phyloP scores from a whole-genome alignment of 148 eudicot species.

The Heliosperma pusillum region DNA sequence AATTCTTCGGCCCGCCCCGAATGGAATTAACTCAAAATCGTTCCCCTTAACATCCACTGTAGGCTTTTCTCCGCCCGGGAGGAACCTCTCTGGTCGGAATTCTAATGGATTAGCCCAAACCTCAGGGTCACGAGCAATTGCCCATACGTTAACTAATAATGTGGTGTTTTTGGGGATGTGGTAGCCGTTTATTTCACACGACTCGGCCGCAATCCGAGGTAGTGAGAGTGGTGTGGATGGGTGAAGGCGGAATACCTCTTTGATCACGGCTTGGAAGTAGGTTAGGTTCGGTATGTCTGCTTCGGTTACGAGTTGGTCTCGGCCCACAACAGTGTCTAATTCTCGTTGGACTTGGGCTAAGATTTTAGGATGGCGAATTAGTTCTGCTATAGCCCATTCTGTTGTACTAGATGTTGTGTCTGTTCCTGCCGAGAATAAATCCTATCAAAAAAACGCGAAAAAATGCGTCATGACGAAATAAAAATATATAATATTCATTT shows the following conservation, averaged over 20 bases:
- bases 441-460: conserved; percentile 28
- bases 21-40: conserved; percentile 86
- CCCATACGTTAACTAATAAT: conserved; percentile 88
- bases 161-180: conserved; percentile 71
- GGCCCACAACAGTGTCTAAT: conserved; percentile 67
- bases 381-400: conserved; percentile 94
- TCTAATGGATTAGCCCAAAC: conserved; percentile 66
- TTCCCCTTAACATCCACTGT: conserved; percentile 65
- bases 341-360: conserved; percentile 56
- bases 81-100: conserved; percentile 66
- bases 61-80: conserved; percentile 72
- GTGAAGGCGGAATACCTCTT: conserved; percentile 87
- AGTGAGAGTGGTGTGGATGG: conserved; percentile 91
- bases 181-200: conserved; percentile 75
- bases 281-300: conserved; percentile 52
- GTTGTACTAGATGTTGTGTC: conserved; percentile 88
- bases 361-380: conserved; percentile 62
- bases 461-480: too few species aligned
- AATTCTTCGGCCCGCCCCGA: conserved; percentile 89
- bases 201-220: conserved; percentile 59
- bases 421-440: conserved; percentile 87
- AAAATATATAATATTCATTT: too few species aligned
- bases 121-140: conserved; percentile 89
- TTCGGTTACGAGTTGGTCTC: conserved; percentile 46
- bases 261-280: conserved; percentile 74